These are phyloP conservation scores for Ailanthus altissimus DNA, from an alignment of 345 rosid genomes.

Conservation along the genomic window DNA sequence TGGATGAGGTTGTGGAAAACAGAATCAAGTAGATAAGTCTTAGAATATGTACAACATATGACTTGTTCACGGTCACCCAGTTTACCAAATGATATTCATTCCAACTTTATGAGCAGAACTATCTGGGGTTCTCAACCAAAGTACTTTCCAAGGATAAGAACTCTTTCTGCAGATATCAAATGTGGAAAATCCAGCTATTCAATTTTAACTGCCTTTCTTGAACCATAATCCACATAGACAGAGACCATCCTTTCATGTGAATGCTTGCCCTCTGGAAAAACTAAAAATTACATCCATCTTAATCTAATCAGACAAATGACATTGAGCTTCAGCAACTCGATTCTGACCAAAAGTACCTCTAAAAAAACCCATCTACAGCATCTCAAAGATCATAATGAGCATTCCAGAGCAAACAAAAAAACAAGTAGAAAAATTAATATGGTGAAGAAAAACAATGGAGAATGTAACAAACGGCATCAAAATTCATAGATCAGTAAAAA, in stretches of 20 bases:
- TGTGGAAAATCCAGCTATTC: slow-evolving; percentile 21
- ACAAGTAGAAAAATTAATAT: slow-evolving; percentile 31
- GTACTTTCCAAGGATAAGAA: slow-evolving; percentile 15
- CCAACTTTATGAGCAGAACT: not conserved
- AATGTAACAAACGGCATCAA: slow-evolving; percentile 1
- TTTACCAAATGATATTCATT: slow-evolving; percentile 12
- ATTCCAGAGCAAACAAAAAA: slow-evolving; percentile 34
- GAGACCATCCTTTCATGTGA: slow-evolving; percentile 22
- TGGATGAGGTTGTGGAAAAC: slow-evolving; percentile 16
- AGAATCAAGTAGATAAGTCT: slow-evolving; percentile 19
- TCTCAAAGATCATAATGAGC: slow-evolving; percentile 47
- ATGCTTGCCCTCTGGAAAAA: slow-evolving; percentile 30
- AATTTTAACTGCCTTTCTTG: slow-evolving; percentile 29
- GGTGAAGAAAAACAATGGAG: not conserved
- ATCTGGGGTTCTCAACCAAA: slow-evolving; percentile 17
- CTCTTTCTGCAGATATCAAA: slow-evolving; percentile 17
- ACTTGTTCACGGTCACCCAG: slow-evolving; percentile 10
- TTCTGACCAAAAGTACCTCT: slow-evolving; percentile 49
- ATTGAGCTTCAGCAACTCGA: slow-evolving; percentile 50
- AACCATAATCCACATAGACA: slow-evolving; percentile 33
- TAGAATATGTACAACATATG: slow-evolving; percentile 11
- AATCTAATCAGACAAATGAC: slow-evolving; percentile 32
- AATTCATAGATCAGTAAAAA: not conserved
- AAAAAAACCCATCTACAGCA: slow-evolving; percentile 45
- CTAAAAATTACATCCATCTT: slow-evolving; percentile 31